Conservation (phyloP, 2,329 filamentous ascomycete genomes). For the Trichoderma guizhouense region DNA sequence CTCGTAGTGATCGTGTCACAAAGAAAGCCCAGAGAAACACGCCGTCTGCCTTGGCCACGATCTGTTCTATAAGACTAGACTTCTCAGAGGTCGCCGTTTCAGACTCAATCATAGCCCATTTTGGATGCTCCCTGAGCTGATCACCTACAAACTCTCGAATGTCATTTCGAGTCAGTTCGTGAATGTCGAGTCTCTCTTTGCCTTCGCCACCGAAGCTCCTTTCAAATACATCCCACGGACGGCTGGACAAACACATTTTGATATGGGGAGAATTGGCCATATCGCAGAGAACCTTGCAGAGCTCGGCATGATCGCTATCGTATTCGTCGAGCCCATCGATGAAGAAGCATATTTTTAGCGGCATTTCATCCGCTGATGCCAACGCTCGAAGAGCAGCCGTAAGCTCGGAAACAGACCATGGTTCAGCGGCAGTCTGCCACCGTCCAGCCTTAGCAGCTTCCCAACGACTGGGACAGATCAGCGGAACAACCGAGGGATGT, state of each 20-base stretch:
- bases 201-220: neutral
- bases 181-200: conserved; percentile 17
- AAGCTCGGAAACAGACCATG: conserved; percentile 9
- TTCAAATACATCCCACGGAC: conserved; percentile 19
- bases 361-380: neutral
- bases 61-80: neutral
- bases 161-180: conserved; percentile 20
- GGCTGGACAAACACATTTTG: conserved; percentile 23
- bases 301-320: conserved; percentile 13
- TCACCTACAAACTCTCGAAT: conserved; percentile 17
- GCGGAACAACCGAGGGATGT: conserved; percentile 13
- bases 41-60: conserved; percentile 18
- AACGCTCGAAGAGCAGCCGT: neutral
- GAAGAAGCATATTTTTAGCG: conserved; percentile 20
- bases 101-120: neutral
- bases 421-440: neutral
- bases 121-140: neutral
- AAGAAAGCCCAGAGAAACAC: conserved; percentile 26
- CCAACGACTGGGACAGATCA: neutral
- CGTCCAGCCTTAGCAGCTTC: neutral
- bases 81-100: neutral
- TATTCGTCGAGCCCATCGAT: conserved; percentile 24
- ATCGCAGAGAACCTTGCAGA: conserved; percentile 9
- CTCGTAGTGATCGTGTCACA: conserved; percentile 9
- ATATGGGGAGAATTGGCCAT: conserved; percentile 6